A percentile compares a stretch with the other conserved stretches of the same genome.
Conservation (phyloP, 768 basidiomycete genomes). For the Boletus rufocinnamomeus region DNA sequence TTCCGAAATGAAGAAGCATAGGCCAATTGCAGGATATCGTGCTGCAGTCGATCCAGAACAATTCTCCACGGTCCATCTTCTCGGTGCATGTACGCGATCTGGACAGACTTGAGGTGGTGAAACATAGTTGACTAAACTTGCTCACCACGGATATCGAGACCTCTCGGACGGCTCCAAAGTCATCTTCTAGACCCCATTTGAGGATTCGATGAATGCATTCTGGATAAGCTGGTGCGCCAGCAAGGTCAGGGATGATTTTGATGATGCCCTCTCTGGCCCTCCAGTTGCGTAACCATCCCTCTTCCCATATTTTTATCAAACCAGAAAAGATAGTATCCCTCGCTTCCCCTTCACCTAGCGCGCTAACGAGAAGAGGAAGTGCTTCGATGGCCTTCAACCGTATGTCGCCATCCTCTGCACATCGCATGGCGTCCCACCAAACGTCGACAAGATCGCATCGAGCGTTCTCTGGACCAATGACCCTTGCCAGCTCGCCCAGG, state of each 20-base stretch:
- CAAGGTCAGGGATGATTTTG: constrained; percentile 53
- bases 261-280: constrained; percentile 75
- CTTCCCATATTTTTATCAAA: constrained; percentile 57
- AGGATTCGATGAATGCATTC: constrained; percentile 57
- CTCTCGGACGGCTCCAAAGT: constrained; percentile 83
- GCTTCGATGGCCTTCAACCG: constrained; percentile 71
- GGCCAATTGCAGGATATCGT: constrained; percentile 47
- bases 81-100: constrained; percentile 53
- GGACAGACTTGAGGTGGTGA: constrained; percentile 19
- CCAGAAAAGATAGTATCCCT: constrained; percentile 47
- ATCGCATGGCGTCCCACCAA: constrained; percentile 62
- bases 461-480: constrained; percentile 74
- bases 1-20: constrained; percentile 52
- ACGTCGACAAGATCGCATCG: constrained; percentile 67
- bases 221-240: constrained; percentile 44
- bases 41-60: constrained; percentile 40
- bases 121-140: constrained; percentile 10
- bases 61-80: constrained; percentile 39
- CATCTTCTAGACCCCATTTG: constrained; percentile 66
- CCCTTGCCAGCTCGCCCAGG: constrained; percentile 83
- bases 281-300: constrained; percentile 69
- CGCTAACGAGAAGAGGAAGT: constrained; percentile 54
- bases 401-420: constrained; percentile 64
- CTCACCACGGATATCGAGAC: constrained; percentile 68
- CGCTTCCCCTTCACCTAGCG: constrained; percentile 50